Conservation (phyloP, 352 stramenopile genomes). For the Thraustochytrium sp. region DNA sequence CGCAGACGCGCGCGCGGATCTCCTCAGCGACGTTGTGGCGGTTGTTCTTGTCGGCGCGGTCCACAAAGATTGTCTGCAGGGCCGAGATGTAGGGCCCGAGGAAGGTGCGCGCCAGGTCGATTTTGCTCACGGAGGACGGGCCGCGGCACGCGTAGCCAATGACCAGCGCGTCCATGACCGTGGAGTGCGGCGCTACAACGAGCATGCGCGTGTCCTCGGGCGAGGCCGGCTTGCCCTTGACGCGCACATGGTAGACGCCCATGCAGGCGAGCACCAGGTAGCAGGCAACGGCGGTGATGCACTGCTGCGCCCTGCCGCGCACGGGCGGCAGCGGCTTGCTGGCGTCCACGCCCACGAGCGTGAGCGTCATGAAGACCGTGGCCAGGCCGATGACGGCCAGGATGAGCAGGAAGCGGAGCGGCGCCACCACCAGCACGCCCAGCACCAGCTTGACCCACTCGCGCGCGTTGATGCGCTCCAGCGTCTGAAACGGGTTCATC, state of each 20-base stretch:
- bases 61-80: constrained; percentile 38
- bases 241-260: constrained; percentile 16
- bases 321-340: constrained; percentile 7
- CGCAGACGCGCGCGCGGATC: constrained; percentile 28
- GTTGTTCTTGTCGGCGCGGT: constrained; percentile 11
- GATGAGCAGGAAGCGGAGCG: constrained; percentile 19
- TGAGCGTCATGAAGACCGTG: constrained; percentile 4
- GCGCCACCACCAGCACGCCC: neutral
- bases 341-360: neutral
- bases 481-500: constrained; percentile 29
- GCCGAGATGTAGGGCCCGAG: neutral
- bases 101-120: neutral
- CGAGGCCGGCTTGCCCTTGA: neutral
- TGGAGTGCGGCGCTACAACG: constrained; percentile 30
- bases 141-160: neutral
- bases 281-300: neutral
- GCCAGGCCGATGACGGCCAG: neutral
- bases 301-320: neutral
- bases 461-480: constrained; percentile 20
- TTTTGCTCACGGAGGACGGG: neutral
- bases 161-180: constrained; percentile 30
- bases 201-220: constrained; percentile 15
- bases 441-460: constrained; percentile 36
- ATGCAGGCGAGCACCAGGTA: constrained; percentile 18
- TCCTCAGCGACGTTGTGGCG: neutral